These are phyloP conservation scores for Agaricus blazei DNA, from an alignment of 768 basidiomycete species.

Conservation along the genomic window DNA sequence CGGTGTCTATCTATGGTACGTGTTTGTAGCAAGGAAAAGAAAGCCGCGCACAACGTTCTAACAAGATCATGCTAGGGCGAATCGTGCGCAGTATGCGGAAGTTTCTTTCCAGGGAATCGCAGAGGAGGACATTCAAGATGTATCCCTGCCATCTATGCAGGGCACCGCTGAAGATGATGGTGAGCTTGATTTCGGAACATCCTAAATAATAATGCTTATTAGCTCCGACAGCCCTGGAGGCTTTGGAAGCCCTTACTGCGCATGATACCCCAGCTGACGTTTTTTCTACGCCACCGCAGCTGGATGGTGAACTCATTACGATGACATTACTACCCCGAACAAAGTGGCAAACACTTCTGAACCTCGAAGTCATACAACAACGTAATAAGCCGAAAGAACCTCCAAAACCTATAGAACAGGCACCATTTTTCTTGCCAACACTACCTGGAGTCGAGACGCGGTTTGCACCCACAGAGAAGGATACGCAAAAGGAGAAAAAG, in stretches of 20 bases:
- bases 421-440: slow-evolving; percentile 96
- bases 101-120: slow-evolving; percentile 75
- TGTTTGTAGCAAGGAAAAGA: not conserved
- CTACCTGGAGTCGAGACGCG: slow-evolving; percentile 82
- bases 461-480: slow-evolving; percentile 55
- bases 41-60: not conserved
- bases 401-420: slow-evolving; percentile 91
- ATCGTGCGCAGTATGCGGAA: slow-evolving; percentile 90
- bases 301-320: slow-evolving; percentile 89
- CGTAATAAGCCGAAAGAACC: slow-evolving; percentile 96
- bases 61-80: slow-evolving; percentile 57
- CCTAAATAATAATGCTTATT: not conserved
- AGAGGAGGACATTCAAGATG: slow-evolving; percentile 68
- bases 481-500: slow-evolving; percentile 32
- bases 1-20: slow-evolving; percentile 90
- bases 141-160: slow-evolving; percentile 79
- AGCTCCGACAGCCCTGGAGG: slow-evolving; percentile 54
- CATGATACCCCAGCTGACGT: slow-evolving; percentile 60
- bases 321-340: slow-evolving; percentile 88
- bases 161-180: slow-evolving; percentile 78
- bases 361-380: slow-evolving; percentile 91
- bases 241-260: slow-evolving; percentile 56
- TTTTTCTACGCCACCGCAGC: slow-evolving; percentile 82
- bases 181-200: slow-evolving; percentile 23
- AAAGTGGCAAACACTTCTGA: slow-evolving; percentile 95